Evolutionary conservation across 208 protist genomes (phyloP), one percentile per base, ranked within the genome.

Genomic region (Cochliopodium minus): DNA sequence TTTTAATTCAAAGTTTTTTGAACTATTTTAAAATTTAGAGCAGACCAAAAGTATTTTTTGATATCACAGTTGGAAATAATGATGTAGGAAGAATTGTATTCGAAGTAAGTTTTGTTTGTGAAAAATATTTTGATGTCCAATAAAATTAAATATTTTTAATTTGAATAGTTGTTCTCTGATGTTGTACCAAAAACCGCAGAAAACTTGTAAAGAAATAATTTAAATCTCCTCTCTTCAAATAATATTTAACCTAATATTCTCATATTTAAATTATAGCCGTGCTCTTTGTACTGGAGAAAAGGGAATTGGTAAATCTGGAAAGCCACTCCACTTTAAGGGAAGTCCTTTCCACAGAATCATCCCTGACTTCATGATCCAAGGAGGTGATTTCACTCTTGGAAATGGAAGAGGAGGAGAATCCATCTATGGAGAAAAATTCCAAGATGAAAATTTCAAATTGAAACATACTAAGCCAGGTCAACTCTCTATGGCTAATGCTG

Each of bases 371-470:
- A 90, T 92, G 84, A 54, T 82, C 57, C 91, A 98, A 70, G 92
- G 91, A 57, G 95, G 95, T 59, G 93, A 98, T 69, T 93, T 96
- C 63, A 96, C 90, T 3, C 55, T 65, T 25, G 77, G 79, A 57
- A 87, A 97, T 71, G 93, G 93, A 42, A 92, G 74, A 17, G 92
- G 92, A 57, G 91, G 92, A 22, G 82, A 96, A 60, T 94, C 85
- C 35, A 97, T 99, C 76, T 91, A 88, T 66, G 86, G 83, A 33
- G 57, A 66, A 10, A 71, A 67, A 17, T 91, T 92, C 54, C 56
- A 70, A 3, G 86, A 91, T 64, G 85, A 96, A 72, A 91, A 90
- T 71, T 88, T 93, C 56, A 75, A 76, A 13, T 36, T 90, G 5
- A 87, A 88, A 57, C 85, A 92, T 73, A 79, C 77, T 22, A 61